Conservation (phyloP, 78 protist genomes). For the Protostelium mycophagum region DNA sequence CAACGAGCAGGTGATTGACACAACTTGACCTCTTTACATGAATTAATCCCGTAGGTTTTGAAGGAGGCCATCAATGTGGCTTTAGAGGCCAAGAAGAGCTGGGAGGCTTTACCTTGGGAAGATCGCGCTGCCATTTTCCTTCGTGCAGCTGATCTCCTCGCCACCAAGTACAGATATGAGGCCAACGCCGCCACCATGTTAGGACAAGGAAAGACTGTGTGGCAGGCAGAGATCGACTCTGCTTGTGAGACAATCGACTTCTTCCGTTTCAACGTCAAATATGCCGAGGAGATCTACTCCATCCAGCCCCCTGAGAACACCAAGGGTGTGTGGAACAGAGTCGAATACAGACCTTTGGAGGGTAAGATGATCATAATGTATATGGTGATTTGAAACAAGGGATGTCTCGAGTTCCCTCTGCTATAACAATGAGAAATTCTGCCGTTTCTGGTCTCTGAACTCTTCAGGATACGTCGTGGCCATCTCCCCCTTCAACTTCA, state of each 20-base stretch:
- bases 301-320: conserved; percentile 77
- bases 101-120: conserved; percentile 73
- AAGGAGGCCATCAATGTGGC: conserved; percentile 59
- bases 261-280: conserved; percentile 79
- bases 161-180: conserved; percentile 73
- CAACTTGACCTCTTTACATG: not conserved
- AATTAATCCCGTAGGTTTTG: conserved; percentile 7
- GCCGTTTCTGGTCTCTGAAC: no score
- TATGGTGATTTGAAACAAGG: not conserved
- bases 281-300: conserved; percentile 73
- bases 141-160: conserved; percentile 80
- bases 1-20: conserved; percentile 3
- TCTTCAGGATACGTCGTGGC: conserved; percentile 87
- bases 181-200: conserved; percentile 71
- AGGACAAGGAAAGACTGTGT: conserved; percentile 80
- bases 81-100: conserved; percentile 62
- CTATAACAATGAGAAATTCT: not conserved
- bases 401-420: not conserved
- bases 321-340: conserved; percentile 78
- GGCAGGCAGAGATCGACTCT: conserved; percentile 94
- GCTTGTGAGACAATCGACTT: conserved; percentile 87
- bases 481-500: conserved; percentile 94
- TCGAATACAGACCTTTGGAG: conserved; percentile 86
- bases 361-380: not conserved
- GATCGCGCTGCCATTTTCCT: conserved; percentile 83